These are phyloP conservation scores for Diaporthe citrichinensis DNA, from an alignment of 2,329 filamentous ascomycete genomes.

Conservation along the genomic window DNA sequence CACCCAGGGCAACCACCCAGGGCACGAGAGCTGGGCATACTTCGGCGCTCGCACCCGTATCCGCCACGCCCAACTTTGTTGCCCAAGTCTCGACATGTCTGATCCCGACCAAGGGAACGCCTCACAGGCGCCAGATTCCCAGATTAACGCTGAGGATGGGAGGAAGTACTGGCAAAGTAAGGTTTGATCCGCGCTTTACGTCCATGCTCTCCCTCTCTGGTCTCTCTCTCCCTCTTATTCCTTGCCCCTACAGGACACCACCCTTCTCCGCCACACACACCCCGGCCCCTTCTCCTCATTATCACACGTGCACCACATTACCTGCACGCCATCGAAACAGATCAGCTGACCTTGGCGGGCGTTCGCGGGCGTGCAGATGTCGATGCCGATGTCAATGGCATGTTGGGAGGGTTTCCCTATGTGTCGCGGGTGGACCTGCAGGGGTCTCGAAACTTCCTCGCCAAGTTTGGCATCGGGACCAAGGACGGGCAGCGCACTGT, in stretches of 20 bases:
- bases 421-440: conserved; percentile 80
- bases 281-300: background rate
- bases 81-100: conserved; percentile 30
- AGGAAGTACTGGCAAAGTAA: conserved; percentile 62
- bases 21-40: background rate
- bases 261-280: background rate
- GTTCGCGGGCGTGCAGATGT: conserved; percentile 42
- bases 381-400: conserved; percentile 71
- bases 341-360: conserved; percentile 13
- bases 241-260: background rate
- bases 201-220: background rate
- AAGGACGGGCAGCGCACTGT: conserved; percentile 51
- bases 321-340: conserved; percentile 12
- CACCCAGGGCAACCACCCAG: background rate
- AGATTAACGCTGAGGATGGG: conserved; percentile 53
- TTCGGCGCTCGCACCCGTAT: conserved; percentile 6
- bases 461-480: conserved; percentile 71
- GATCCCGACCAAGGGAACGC: conserved; percentile 13
- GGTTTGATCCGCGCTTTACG: background rate
- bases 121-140: conserved; percentile 49
- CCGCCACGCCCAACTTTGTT: background rate
- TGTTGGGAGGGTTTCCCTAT: conserved; percentile 81
- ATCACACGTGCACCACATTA: background rate
- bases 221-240: too few species aligned
- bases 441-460: conserved; percentile 78